Base-by-base conservation (phyloP, 495 filamentous ascomycete genomes). In the Aspergillus coremiiformis region DNA sequence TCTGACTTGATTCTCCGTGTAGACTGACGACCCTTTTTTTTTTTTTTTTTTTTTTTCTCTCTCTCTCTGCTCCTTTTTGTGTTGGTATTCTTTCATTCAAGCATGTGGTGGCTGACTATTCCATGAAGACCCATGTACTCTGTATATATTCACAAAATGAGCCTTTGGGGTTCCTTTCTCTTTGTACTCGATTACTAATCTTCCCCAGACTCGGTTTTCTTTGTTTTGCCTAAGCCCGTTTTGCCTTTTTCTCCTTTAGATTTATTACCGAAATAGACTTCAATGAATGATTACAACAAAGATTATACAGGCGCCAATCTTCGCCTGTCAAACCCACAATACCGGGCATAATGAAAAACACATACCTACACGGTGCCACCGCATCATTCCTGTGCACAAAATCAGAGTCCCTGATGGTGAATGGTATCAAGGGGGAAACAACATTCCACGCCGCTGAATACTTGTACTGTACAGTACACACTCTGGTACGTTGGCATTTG, bases 1-100 rank as follows among this genome's bases (percentile, higher is more conserved):
- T 51, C 60, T 14, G 69, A 73, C 52, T 53, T 74, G 55, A 68
- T 71, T 23, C 47, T 73, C 7, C 58, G 62, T 11, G 70, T 73
- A 41, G 70, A 75, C 48, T 70, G 48, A 64, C 20, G 20, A 22
- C 14, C 10, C 30, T 15, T 17, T 42, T 48, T 49, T 45, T 7
- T 35, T 24, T 45, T 9, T 24, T 23, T 14, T 44, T 20, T 26
- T 12, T 21, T 29, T 15, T 39, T 23, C n/a, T 12, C 17, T 41
- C 33, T 42, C 23, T 10, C 3, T 46, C 30, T 12, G 24, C 4
- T 27, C 8, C 24, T 8, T 27, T 27, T 27, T 8, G 4, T 27
- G 24, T 27, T 27, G 24, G 24, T 27, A 8, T 27, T 27, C 24
- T 4, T 35, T 35, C 5, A 5, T 3, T 3, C 32, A n/a, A n/a